Conservation (phyloP, 768 basidiomycete genomes). For the Tephrocybe sp. region DNA sequence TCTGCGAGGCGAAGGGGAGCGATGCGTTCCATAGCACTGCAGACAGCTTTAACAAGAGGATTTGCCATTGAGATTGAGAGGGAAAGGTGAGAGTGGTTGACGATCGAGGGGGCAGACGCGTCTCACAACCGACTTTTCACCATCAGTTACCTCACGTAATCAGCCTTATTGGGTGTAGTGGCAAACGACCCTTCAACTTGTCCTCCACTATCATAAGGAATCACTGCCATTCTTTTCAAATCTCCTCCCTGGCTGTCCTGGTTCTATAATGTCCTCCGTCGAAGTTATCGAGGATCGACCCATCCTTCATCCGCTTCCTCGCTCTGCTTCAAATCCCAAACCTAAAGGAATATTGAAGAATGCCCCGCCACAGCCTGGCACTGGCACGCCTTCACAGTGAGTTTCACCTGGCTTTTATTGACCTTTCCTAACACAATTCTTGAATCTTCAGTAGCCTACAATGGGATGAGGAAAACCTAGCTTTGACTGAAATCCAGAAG, state of each 20-base stretch:
- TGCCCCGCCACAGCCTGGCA: slow-evolving; percentile 47
- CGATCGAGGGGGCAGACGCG: no score
- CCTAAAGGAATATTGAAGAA: slow-evolving; percentile 93
- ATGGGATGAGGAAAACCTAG: slow-evolving; percentile 96
- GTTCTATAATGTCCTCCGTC: slow-evolving; percentile 5
- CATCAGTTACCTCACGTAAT: no score
- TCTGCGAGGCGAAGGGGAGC: slow-evolving; percentile 87
- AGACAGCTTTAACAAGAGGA: slow-evolving; percentile 49
- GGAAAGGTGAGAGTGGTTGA: neutral
- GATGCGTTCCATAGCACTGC: slow-evolving; percentile 76
- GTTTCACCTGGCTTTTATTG: neutral
- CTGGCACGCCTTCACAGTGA: slow-evolving; percentile 49
- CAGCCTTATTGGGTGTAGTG: slow-evolving; percentile 5
- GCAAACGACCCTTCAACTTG: neutral
- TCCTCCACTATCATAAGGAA: slow-evolving; percentile 4
- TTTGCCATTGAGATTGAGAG: slow-evolving; percentile 20
- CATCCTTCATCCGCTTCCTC: slow-evolving; percentile 49
- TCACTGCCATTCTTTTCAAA: no score
- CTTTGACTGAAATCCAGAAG: slow-evolving; percentile 89
- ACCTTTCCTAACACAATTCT: slow-evolving; percentile 10
- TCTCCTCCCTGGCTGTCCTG: neutral
- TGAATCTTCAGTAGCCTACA: slow-evolving; percentile 60
- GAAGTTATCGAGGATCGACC: slow-evolving; percentile 40
- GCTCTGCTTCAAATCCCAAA: slow-evolving; percentile 67
- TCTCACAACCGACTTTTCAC: no score